Conservation (phyloP, 192 early-diverging fungal genomes). For the Backusella parvicylindrica region DNA sequence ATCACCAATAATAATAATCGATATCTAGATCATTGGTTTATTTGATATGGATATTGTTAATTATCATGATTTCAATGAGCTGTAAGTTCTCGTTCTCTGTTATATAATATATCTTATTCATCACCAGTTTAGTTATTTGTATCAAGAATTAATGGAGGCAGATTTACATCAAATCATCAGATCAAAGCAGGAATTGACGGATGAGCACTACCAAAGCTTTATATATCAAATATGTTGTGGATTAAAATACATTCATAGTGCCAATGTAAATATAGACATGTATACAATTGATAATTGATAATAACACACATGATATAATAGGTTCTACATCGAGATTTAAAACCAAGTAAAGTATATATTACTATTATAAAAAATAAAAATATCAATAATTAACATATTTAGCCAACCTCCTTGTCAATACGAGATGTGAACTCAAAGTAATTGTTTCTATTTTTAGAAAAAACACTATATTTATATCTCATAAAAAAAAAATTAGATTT, state of each 20-base stretch:
- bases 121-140: slow-evolving; percentile 38
- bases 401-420: slow-evolving; percentile 83
- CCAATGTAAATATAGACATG: slow-evolving; percentile 40
- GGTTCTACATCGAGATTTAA: slow-evolving; percentile 87
- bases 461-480: slow-evolving; percentile 27
- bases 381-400: not conserved
- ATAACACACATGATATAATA: slow-evolving; percentile 4
- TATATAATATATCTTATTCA: not conserved
- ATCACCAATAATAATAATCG: not conserved
- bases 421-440: slow-evolving; percentile 89
- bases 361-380: not conserved
- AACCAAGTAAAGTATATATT: slow-evolving; percentile 55
- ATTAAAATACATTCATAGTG: slow-evolving; percentile 92
- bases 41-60: slow-evolving; percentile 79
- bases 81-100: too few species aligned
- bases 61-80: slow-evolving; percentile 72
- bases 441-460: not conserved
- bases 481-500: slow-evolving; percentile 78
- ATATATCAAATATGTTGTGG: slow-evolving; percentile 86
- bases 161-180: slow-evolving; percentile 55
- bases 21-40: slow-evolving; percentile 66
- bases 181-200: slow-evolving; percentile 71
- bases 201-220: slow-evolving; percentile 90
- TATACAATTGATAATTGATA: not conserved
- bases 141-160: slow-evolving; percentile 77